Evolutionary conservation across 2,329 filamentous ascomycete species (phyloP), one percentile per base, ranked within the genome.

Genomic region (Sporothrix euskadiensis): DNA sequence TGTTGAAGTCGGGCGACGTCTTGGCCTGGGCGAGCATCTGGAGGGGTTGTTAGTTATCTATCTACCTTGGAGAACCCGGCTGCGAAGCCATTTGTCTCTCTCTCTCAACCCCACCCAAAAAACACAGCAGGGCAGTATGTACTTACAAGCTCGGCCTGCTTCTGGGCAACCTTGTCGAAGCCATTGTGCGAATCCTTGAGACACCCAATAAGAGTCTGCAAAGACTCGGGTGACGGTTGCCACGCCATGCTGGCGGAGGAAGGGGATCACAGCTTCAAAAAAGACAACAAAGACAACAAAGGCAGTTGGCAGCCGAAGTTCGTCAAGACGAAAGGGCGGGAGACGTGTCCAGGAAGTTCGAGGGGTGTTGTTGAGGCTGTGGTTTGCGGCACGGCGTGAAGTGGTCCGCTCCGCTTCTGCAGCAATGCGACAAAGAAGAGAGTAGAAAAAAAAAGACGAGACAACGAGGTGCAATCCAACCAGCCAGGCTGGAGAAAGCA

Each of bases 1-100:
- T 98, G 85, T 97, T 95, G 85, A 98, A 93, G 81, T 98, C 95
- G 68, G 94, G 94, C 12, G 93, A 96, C 71, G 87, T 84, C 81
- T 93, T 97, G 75, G 95, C 96, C 84, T 97, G 92, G 77, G 89
- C 87, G 78, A 99, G 92, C 93, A 98, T 97, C 96, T 98, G 59
- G 70, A 49, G 54, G 10, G 35, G 30, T 30, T 41, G 61, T 61
- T 47, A 72, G 63, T 8, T 56, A 54, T 4, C 35, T 35, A 35
- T 35, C 8, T 5, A 2, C 4, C 35, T 35, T 8, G 35, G 26
- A 26, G 26, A 26, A 35, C 14, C n/a, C 6, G 22, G 39, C n/a
- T 8, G 39, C 61, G 44, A 49, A 16, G 14, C 14, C 14, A 49
- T 3, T 6, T 49, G 44, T 44, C 41, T 44, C 41, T 41, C 7